Percentiles rank a stretch among this genome's conserved stretches.
phyloP scores from a whole-genome alignment of 2,329 filamentous ascomycete genomes.

The Hymenoscyphus albidus region DNA sequence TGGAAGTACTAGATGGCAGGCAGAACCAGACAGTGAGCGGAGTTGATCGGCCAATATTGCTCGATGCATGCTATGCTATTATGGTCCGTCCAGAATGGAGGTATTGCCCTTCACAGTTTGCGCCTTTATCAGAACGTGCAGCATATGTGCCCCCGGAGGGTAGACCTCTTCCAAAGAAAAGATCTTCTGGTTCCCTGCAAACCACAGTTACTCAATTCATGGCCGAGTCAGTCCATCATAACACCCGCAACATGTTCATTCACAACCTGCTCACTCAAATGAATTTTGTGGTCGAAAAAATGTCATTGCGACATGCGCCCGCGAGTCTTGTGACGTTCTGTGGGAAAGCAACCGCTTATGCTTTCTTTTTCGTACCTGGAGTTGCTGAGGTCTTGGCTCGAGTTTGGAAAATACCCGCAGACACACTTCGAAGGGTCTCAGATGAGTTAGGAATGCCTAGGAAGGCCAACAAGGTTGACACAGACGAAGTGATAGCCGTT shows the following conservation, averaged over 20 bases:
- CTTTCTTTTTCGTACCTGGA: conserved; percentile 70
- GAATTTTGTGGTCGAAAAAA: conserved; percentile 67
- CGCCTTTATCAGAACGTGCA: conserved; percentile 44
- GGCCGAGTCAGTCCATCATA: conserved; percentile 67
- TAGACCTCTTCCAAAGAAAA: conserved; percentile 20
- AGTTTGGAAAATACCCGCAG: conserved; percentile 60
- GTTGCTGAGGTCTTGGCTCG: conserved; percentile 65
- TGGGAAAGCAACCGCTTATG: conserved; percentile 69
- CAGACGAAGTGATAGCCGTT: conserved; percentile 35
- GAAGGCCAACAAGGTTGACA: conserved; percentile 43
- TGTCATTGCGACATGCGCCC: conserved; percentile 59
- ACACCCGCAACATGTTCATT: conserved; percentile 65
- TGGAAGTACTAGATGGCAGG: conserved; percentile 65
- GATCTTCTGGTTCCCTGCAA: conserved; percentile 50
- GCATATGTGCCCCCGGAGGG: conserved; percentile 33
- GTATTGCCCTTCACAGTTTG: conserved; percentile 54
- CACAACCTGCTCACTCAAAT: conserved; percentile 68
- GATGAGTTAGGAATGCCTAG: conserved; percentile 57
- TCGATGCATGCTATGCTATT: conserved; percentile 66
- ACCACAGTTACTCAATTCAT: conserved; percentile 63
- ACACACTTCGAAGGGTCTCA: conserved; percentile 57
- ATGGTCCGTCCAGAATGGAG: conserved; percentile 71
- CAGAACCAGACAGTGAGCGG: conserved; percentile 67
- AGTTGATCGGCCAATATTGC: conserved; percentile 63
- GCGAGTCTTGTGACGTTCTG: conserved; percentile 62